These are phyloP conservation scores for Harringtonia lauricola DNA, from an alignment of 2,329 filamentous ascomycete genomes.

Conservation along the genomic window DNA sequence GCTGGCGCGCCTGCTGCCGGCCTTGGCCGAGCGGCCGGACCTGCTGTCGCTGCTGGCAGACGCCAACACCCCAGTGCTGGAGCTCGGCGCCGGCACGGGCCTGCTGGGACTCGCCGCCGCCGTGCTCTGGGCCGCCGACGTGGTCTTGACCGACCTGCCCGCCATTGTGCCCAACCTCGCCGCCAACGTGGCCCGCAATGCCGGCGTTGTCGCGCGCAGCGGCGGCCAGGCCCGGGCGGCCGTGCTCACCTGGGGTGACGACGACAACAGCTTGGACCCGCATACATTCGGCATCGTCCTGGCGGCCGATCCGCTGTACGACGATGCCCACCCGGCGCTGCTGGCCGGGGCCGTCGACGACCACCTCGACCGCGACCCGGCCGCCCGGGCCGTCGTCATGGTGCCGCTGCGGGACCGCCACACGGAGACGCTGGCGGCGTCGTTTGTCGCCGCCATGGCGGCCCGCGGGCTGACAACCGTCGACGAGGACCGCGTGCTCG, in stretches of 20 bases:
- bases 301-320: constrained; percentile 80
- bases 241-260: constrained; percentile 58
- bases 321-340: constrained; percentile 66
- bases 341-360: constrained; percentile 58
- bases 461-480: constrained; percentile 42
- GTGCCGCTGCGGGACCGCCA: constrained; percentile 67
- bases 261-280: constrained; percentile 21
- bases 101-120: constrained; percentile 83
- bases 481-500: constrained; percentile 51
- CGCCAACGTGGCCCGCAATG: constrained; percentile 61
- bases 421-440: constrained; percentile 45
- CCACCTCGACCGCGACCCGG: constrained; percentile 47
- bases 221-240: constrained; percentile 51
- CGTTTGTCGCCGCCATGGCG: constrained; percentile 53
- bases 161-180: constrained; percentile 72
- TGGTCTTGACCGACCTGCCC: constrained; percentile 73
- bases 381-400: constrained; percentile 53
- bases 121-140: constrained; percentile 51
- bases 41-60: background rate
- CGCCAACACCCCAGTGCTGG: constrained; percentile 38
- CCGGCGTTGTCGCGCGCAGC: constrained; percentile 36
- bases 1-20: constrained; percentile 59
- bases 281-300: constrained; percentile 51
- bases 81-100: constrained; percentile 84
- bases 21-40: background rate